Evolutionary conservation across 306 rosid genomes (phyloP).

Genomic region (Dalbergia cultrata): DNA sequence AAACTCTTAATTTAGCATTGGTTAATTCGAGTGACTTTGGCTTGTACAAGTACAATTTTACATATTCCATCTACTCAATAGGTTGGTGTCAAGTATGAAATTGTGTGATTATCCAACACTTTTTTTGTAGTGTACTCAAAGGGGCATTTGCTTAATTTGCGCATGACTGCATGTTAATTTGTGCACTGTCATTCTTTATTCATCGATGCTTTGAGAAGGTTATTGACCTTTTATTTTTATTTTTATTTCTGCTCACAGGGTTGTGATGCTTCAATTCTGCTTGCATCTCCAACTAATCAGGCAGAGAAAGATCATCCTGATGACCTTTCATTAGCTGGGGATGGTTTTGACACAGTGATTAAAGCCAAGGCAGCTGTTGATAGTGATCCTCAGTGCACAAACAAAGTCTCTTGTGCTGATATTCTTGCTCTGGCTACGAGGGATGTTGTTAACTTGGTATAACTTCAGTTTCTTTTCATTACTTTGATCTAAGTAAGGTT

Average conservation of each 20-base stretch:
- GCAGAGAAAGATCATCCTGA: constrained; percentile 75
- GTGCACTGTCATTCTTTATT: neutral
- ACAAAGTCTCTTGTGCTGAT: constrained; percentile 88
- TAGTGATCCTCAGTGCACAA: constrained; percentile 56
- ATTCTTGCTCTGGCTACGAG: constrained; percentile 85
- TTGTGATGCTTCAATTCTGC: constrained; percentile 79
- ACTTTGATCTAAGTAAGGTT: neutral
- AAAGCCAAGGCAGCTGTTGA: constrained; percentile 82
- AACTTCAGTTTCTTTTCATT: neutral
- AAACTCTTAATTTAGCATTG: neutral
- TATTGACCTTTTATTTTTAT: neutral
- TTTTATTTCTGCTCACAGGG: constrained; percentile 55
- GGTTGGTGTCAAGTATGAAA: constrained; percentile 17
- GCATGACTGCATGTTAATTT: neutral
- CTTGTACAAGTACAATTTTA: neutral
- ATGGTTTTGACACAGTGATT: constrained; percentile 81
- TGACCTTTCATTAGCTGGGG: constrained; percentile 72
- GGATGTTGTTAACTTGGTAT: constrained; percentile 73
- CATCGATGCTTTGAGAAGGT: neutral
- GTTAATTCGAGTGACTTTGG: neutral
- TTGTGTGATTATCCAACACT: neutral
- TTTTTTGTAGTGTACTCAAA: neutral
- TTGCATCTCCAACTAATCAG: constrained; percentile 50
- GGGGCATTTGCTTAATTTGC: neutral
- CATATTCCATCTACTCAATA: neutral